Evolutionary conservation across 2,329 filamentous ascomycete genomes (phyloP).

Genomic region (Cadophora luteo-olivacea): DNA sequence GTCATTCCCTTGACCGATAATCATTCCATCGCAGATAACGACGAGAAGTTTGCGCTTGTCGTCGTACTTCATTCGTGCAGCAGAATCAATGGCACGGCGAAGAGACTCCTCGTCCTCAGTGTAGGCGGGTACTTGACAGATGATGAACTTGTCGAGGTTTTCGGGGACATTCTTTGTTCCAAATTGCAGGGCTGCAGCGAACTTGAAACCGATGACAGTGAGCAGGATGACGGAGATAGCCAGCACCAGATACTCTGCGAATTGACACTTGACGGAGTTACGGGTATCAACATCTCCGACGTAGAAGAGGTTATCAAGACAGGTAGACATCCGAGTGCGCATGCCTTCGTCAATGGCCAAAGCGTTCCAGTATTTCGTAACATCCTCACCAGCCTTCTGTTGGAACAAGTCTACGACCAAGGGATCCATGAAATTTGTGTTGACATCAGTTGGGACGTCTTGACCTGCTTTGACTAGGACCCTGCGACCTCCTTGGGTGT

Average conservation of each 20-base stretch:
- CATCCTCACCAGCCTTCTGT: constrained; percentile 75
- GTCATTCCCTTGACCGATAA: constrained; percentile 98
- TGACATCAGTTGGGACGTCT: constrained; percentile 52
- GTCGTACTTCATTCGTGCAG: constrained; percentile 94
- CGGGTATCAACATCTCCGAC: constrained; percentile 91
- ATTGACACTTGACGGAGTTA: constrained; percentile 83
- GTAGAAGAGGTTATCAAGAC: constrained; percentile 94
- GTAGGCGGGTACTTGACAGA: constrained; percentile 96
- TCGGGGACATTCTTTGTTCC: constrained; percentile 89
- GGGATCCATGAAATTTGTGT: constrained; percentile 82
- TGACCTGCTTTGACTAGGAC: constrained; percentile 63
- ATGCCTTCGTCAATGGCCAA: constrained; percentile 63
- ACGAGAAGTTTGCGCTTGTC: constrained; percentile 97
- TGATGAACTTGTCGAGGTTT: constrained; percentile 97
- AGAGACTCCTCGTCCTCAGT: constrained; percentile 98
- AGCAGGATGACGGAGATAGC: constrained; percentile 83
- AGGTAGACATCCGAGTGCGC: constrained; percentile 76
- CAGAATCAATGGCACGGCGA: constrained; percentile 94
- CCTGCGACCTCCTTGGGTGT: constrained; percentile 76
- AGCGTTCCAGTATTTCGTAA: constrained; percentile 82
- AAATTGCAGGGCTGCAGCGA: constrained; percentile 94
- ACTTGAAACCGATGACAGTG: constrained; percentile 90
- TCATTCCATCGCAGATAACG: constrained; percentile 97
- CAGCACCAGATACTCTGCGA: constrained; percentile 88
- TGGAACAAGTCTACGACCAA: constrained; percentile 80